Percentiles rank a stretch among this genome's conserved stretches.
These are phyloP conservation scores for Ophiostoma himal-ulmi DNA, from an alignment of 2,329 filamentous ascomycete species.

Conservation along the genomic window DNA sequence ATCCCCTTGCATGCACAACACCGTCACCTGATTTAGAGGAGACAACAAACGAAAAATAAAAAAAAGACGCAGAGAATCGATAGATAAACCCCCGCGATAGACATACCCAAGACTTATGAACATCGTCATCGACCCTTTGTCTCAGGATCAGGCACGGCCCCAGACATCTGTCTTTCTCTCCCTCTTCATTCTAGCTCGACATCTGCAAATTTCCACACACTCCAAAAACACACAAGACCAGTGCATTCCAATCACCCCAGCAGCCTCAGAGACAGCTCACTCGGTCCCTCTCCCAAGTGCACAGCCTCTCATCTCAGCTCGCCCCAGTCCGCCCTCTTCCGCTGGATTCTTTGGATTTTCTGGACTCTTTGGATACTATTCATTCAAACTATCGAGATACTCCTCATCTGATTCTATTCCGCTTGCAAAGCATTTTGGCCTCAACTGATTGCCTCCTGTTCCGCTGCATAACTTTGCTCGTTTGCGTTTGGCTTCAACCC, in stretches of 20 bases:
- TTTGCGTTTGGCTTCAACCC: neutral
- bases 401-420: neutral
- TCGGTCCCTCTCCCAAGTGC: neutral
- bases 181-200: neutral
- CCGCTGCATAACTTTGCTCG: neutral
- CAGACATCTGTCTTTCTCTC: neutral
- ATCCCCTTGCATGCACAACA: constrained; percentile 3
- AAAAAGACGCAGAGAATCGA: neutral
- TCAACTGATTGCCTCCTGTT: neutral
- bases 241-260: neutral
- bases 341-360: neutral
- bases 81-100: neutral
- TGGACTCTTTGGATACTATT: too few relatives aligned
- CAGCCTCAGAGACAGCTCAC: neutral
- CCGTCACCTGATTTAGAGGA: neutral
- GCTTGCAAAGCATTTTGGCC: neutral
- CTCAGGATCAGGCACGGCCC: neutral
- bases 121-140: neutral
- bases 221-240: neutral
- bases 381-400: neutral
- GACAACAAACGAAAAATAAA: neutral
- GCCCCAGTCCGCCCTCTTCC: neutral
- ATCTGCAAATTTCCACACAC: neutral
- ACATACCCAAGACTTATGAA: neutral
- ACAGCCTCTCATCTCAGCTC: neutral